Evolutionary conservation across 805 yeast genomes (phyloP).

Genomic region (Lachancea thermotolerans): DNA sequence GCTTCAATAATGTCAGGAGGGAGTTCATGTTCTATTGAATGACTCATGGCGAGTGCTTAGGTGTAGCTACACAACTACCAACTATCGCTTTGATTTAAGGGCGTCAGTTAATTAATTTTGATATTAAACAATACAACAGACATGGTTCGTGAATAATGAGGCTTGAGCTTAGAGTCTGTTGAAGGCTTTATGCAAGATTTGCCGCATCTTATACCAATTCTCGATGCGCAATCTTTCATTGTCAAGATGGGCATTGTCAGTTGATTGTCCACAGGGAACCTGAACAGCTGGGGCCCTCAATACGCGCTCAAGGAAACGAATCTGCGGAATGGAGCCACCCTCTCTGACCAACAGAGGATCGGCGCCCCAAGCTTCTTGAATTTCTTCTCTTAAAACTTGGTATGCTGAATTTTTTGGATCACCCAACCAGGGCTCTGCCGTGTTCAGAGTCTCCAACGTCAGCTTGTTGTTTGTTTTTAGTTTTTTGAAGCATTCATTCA

Average conservation of each 20-base stretch:
- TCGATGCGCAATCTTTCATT: conserved; percentile 78
- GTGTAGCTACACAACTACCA: background rate
- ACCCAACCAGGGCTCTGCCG: conserved; percentile 96
- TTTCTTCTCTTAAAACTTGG: conserved; percentile 53
- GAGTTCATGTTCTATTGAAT: conserved; percentile 9
- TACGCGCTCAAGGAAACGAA: conserved; percentile 73
- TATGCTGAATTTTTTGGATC: conserved; percentile 73
- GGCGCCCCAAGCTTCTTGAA: conserved; percentile 64
- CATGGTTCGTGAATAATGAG: background rate
- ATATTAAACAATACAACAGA: too few relatives aligned
- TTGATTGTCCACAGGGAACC: conserved; percentile 91
- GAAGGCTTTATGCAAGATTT: conserved; percentile 51
- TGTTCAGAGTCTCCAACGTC: conserved; percentile 57
- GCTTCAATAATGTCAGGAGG: conserved; percentile 30
- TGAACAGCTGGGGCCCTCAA: conserved; percentile 90
- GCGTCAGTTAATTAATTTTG: background rate
- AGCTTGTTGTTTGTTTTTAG: conserved; percentile 59
- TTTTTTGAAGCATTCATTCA: conserved; percentile 42
- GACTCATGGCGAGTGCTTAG: background rate
- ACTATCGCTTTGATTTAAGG: background rate
- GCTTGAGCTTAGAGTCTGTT: conserved; percentile 29
- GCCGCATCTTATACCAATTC: conserved; percentile 68
- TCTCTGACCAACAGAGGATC: conserved; percentile 87
- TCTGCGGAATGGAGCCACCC: conserved; percentile 94
- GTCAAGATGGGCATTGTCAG: conserved; percentile 89